Evolutionary conservation across 495 filamentous ascomycete genomes (phyloP), one percentile per base, ranked within the genome.

Genomic region (Penicillium egyptiacum): DNA sequence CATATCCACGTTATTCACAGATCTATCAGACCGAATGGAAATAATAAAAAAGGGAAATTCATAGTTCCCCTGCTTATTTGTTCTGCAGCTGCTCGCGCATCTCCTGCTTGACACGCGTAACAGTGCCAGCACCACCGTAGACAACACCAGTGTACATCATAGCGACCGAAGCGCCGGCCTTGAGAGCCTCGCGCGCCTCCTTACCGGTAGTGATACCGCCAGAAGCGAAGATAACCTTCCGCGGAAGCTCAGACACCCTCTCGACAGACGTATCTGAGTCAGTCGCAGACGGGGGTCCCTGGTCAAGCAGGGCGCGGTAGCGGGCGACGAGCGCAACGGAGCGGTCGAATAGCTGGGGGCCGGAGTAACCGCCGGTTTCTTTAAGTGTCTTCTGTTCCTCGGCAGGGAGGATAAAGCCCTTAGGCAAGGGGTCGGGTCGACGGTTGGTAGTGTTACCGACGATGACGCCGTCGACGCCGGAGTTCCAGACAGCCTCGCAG

Each of bases 361-460:
- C 94, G 0, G 91, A 96, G 64, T 91, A 93, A 0, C 94, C 94
- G 1, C 94, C 94, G 9, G 85, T 82, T 76, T 98, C 92, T 22
- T 76, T 75, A 47, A 96, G 61, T 0, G 84, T 77, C 44, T 74
- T 62, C 63, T 84, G 80, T 67, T 98, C 93, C 60, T 83, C 83
- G 4, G 74, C 58, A 0, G 86, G 82, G 16, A 94, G 75, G 35
- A 75, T 69, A 53, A 86, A 83, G 8, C 84, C 86, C 33, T 79
- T 66, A 14, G 90, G 84, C 9, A 89, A 66, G n/a, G 89, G 71
- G 4, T 82, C 84, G 2, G 87, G 83, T 12, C 94, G 81, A 56
- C 82, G 80, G 71, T 91, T 96, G 3, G 94, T 98, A 0, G 94
- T 98, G 73, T 98, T 98, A 0, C 91, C 93, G n/a, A 98, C 93